A percentile compares a stretch with the other conserved stretches of the same genome.
These are phyloP conservation scores for Cornus suecica DNA, from an alignment of 148 eudicot species.

Conservation along the genomic window DNA sequence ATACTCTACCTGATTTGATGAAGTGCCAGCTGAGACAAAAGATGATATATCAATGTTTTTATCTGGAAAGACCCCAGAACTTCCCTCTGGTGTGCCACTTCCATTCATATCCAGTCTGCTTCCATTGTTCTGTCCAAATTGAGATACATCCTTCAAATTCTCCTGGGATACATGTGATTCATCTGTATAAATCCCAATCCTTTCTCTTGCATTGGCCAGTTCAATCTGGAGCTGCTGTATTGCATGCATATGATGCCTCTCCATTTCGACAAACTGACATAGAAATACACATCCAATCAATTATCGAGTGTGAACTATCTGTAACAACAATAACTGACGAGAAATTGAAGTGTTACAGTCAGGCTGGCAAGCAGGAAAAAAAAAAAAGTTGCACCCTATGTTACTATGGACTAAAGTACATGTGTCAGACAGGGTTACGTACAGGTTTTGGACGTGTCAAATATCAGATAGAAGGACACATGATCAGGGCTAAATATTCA, in stretches of 20 bases:
- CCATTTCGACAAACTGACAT: slow-evolving; percentile 80
- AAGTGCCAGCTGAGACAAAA: slow-evolving; percentile 45
- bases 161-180: slow-evolving; percentile 43
- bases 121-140: slow-evolving; percentile 47
- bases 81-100: slow-evolving; percentile 27
- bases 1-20: slow-evolving; percentile 50
- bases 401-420: too few relatives aligned
- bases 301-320: not conserved
- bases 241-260: slow-evolving; percentile 71
- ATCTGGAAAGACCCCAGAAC: slow-evolving; percentile 41
- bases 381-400: too few relatives aligned
- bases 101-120: slow-evolving; percentile 57
- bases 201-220: slow-evolving; percentile 63
- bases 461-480: too few relatives aligned
- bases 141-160: slow-evolving; percentile 48
- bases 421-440: too few relatives aligned
- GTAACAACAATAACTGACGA: not conserved
- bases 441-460: too few relatives aligned
- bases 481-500: too few relatives aligned
- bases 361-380: not conserved
- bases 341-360: not conserved
- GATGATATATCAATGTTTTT: slow-evolving; percentile 51
- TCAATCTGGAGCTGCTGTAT: slow-evolving; percentile 82
- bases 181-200: slow-evolving; percentile 35
- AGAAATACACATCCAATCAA: slow-evolving; percentile 6